Evolutionary conservation across 202 grass and related monocot genomes (phyloP).

Genomic region (Carex sylvatica): DNA sequence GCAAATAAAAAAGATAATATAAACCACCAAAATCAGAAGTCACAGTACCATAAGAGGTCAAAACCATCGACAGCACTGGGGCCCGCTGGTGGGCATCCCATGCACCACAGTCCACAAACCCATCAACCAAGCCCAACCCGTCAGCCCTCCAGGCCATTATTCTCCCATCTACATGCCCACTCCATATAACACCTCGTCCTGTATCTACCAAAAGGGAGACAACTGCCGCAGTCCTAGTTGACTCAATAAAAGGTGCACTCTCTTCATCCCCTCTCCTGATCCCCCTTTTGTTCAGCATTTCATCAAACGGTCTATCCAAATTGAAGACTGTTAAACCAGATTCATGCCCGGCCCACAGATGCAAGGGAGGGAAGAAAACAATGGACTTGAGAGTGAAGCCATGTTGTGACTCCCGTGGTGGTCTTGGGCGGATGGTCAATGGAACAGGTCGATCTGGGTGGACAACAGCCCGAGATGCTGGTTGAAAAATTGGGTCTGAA

Average conservation of each 20-base stretch:
- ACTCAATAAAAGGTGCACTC: slow-evolving; percentile 54
- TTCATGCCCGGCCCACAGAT: slow-evolving; percentile 67
- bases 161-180: slow-evolving; percentile 64
- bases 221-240: slow-evolving; percentile 37
- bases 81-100: slow-evolving; percentile 65
- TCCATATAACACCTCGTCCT: slow-evolving; percentile 56
- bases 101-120: slow-evolving; percentile 38
- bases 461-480: slow-evolving; percentile 31
- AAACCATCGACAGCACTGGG: slow-evolving; percentile 56
- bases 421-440: slow-evolving; percentile 70
- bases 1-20: background rate
- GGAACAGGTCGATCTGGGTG: slow-evolving; percentile 44
- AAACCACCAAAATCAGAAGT: background rate
- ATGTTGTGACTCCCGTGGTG: slow-evolving; percentile 56
- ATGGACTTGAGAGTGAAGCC: slow-evolving; percentile 51
- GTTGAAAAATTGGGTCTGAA: slow-evolving; percentile 28
- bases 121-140: background rate
- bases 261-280: slow-evolving; percentile 67
- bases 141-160: slow-evolving; percentile 58
- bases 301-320: slow-evolving; percentile 52
- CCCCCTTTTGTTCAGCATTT: background rate
- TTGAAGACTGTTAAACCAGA: slow-evolving; percentile 65
- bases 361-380: slow-evolving; percentile 34
- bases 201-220: slow-evolving; percentile 53
- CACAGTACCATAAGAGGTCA: slow-evolving; percentile 60